Evolutionary conservation across 2,329 filamentous ascomycete species (phyloP).

Genomic region (Ceratocystis harringtonii): DNA sequence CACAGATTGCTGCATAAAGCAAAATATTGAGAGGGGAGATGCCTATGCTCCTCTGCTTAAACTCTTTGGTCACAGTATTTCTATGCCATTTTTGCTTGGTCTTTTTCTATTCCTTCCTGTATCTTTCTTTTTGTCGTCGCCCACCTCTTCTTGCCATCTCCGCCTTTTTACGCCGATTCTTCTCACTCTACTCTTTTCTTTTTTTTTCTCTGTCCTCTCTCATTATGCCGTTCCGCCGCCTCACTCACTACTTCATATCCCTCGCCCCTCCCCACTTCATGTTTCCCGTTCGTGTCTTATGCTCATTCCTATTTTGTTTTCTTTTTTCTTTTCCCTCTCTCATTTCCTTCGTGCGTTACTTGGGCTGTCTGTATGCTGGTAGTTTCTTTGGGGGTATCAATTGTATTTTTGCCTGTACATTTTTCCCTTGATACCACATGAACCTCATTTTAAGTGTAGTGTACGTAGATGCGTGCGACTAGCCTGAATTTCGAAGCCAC

Average conservation of each 20-base stretch:
- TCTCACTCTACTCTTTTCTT: not conserved
- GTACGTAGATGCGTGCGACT: too few species aligned
- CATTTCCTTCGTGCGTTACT: not conserved
- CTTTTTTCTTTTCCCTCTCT: not conserved
- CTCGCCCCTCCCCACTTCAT: not conserved
- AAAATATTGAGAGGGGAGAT: not conserved
- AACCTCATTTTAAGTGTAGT: too few species aligned
- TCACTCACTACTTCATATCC: not conserved
- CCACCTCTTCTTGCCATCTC: not conserved
- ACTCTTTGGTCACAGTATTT: not conserved
- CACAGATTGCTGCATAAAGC: constrained; percentile 15
- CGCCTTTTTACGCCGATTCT: too few species aligned
- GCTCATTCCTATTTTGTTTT: not conserved
- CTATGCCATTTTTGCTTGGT: not conserved
- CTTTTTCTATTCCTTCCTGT: not conserved
- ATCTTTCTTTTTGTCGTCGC: not conserved
- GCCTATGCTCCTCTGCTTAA: not conserved
- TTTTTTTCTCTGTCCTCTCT: not conserved
- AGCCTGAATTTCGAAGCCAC: too few species aligned
- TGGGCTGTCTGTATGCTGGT: not conserved
- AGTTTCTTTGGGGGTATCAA: constrained; percentile 3
- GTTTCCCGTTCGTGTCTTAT: not conserved
- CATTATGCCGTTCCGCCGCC: not conserved
- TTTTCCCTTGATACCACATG: not conserved
- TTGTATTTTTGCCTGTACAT: constrained; percentile 7